phyloP scores from a whole-genome alignment of 345 rosid species.

The Litchi chinensis region DNA sequence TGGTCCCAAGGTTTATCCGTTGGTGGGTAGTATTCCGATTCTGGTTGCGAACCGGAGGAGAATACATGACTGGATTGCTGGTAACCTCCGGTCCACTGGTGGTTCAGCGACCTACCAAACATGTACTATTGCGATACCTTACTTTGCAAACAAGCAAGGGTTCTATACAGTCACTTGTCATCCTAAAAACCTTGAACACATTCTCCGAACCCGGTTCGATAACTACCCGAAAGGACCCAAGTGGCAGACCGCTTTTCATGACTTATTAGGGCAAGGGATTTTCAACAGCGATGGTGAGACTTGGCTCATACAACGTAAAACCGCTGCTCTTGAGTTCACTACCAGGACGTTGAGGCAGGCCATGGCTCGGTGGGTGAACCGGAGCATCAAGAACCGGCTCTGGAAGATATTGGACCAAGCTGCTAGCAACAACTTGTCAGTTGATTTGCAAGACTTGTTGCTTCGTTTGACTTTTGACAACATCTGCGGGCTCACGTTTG shows the following conservation, averaged over 20 bases:
- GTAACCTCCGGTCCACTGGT: slow-evolving; percentile 67
- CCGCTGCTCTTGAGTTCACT: slow-evolving; percentile 91
- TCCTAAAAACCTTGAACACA: slow-evolving; percentile 85
- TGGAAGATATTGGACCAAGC: slow-evolving; percentile 76
- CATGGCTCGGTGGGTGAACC: slow-evolving; percentile 93
- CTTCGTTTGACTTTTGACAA: slow-evolving; percentile 91
- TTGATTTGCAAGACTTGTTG: slow-evolving; percentile 84
- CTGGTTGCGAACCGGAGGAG: slow-evolving; percentile 56
- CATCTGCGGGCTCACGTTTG: slow-evolving; percentile 88
- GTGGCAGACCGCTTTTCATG: slow-evolving; percentile 82
- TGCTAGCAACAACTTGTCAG: slow-evolving; percentile 36
- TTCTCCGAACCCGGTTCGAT: slow-evolving; percentile 78
- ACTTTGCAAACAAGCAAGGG: slow-evolving; percentile 69
- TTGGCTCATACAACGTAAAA: slow-evolving; percentile 89
- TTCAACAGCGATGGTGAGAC: slow-evolving; percentile 92
- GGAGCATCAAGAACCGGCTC: slow-evolving; percentile 75
- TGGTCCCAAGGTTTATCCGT: slow-evolving; percentile 72
- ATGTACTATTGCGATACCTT: slow-evolving; percentile 69
- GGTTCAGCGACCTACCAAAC: slow-evolving; percentile 81
- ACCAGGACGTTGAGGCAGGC: slow-evolving; percentile 86
- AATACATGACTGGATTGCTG: slow-evolving; percentile 81
- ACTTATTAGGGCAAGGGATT: slow-evolving; percentile 84
- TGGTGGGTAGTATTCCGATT: slow-evolving; percentile 74
- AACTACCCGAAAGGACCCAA: slow-evolving; percentile 90
- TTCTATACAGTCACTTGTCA: slow-evolving; percentile 86